Evolutionary conservation across 257 asterid species (phyloP), one percentile per base, ranked within the genome.

Genomic region (Craterostigma plantagineum): DNA sequence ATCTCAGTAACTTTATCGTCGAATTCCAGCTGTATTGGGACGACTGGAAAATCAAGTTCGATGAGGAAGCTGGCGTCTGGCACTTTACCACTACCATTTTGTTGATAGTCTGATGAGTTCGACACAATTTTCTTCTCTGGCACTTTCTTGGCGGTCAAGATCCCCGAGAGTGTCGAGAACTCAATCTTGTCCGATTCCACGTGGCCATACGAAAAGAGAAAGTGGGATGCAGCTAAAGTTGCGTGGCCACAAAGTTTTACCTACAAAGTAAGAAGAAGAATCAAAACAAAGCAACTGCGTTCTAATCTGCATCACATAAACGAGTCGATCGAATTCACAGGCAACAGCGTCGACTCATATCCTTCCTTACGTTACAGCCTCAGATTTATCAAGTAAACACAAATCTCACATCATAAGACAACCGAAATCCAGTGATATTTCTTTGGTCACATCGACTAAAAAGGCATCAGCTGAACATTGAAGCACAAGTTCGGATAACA

Each of bases 231-330:
- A 27, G 94, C 99, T 54, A 90, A 48, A 14, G 98, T 79, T 45
- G 84, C 95, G 67, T 90, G 98, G 10, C 98, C 98, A 54, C 98
- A 79, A 16, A 90, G 72, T n/a, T 68, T 17, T 14, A 83, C 81
- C 99, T 77, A 73, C 56, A 62, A 57, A 38, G 36, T 35, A 13
- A 16, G 27, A 18, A 18, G 36, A 16, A 16, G 9, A 37, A 50
- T 13, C 58, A 52, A 35, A 23, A n/a, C n/a, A 23, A 23, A 2
- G 30, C 6, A 6, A 2, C 30, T 23, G 4, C 6, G 30, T 23
- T 23, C 30, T 23, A 2, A 23, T 23, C 30, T 23, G 30, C 30
- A 23, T 23, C 30, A 6, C 6, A 23, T 23, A 23, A 23, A 2
- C 30, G 30, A 23, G 6, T 23, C 30, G 4, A 23, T 23, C 30